These are phyloP conservation scores for Chlorella sp. DNA, from an alignment of 139 green algal species.

Conservation along the genomic window DNA sequence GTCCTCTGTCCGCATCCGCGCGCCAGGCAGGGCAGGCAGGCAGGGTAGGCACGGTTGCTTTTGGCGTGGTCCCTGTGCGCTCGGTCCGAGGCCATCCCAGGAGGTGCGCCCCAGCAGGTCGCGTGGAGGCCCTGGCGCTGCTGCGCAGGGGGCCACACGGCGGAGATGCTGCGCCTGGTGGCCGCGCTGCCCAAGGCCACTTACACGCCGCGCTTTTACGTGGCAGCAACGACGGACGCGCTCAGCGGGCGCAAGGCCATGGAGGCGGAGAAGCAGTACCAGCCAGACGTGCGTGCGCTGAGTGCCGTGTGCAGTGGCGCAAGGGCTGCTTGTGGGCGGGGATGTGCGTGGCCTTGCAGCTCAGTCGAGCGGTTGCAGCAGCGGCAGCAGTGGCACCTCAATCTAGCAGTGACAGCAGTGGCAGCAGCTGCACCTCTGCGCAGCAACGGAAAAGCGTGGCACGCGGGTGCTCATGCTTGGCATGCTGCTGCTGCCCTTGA, in stretches of 20 bases:
- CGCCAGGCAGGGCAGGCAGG: too few species aligned
- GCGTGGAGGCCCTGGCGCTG: neutral
- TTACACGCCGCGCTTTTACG: slow-evolving; percentile 67
- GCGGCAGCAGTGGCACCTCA: too few species aligned
- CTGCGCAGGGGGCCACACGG: slow-evolving; percentile 86
- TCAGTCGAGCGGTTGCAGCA: too few species aligned
- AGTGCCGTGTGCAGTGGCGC: neutral
- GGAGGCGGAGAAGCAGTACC: slow-evolving; percentile 24
- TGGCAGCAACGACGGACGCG: slow-evolving; percentile 63
- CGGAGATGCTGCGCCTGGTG: slow-evolving; percentile 82
- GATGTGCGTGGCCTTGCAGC: neutral
- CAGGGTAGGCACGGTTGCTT: too few species aligned
- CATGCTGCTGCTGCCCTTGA: neutral
- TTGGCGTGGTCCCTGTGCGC: too few species aligned
- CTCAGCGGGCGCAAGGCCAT: slow-evolving; percentile 57
- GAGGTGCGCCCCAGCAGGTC: neutral
- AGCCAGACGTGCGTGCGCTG: neutral
- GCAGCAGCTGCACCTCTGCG: too few species aligned
- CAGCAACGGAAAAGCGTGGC: too few species aligned
- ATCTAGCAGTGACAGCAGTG: too few species aligned
- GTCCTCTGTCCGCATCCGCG: too few species aligned
- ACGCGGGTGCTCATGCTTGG: too few species aligned
- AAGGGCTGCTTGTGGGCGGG: too few species aligned
- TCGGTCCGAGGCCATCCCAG: neutral
- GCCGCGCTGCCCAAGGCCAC: slow-evolving; percentile 35